Evolutionary conservation across 2,329 filamentous ascomycete species (phyloP).

Genomic region (Claviceps arundinis): DNA sequence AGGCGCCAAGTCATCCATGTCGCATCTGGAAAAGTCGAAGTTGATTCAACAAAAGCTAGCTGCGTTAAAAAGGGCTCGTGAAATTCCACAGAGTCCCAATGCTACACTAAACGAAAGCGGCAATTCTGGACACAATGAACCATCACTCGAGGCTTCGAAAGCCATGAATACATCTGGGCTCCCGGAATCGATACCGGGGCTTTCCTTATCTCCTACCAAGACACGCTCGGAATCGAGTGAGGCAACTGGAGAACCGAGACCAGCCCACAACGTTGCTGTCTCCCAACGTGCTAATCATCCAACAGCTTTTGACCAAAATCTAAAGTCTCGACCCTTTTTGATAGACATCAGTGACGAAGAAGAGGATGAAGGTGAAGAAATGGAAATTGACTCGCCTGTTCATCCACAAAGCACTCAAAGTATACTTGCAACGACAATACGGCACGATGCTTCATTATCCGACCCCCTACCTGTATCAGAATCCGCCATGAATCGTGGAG

Average conservation of each 20-base stretch:
- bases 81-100: slow-evolving; percentile 19
- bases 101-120: neutral
- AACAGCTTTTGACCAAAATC: slow-evolving; percentile 38
- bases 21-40: slow-evolving; percentile 54
- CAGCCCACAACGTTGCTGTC: slow-evolving; percentile 60
- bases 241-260: slow-evolving; percentile 25
- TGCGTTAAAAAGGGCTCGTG: slow-evolving; percentile 49
- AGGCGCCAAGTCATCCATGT: slow-evolving; percentile 14
- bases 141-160: neutral
- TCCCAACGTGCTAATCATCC: slow-evolving; percentile 19
- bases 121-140: neutral
- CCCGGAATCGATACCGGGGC: slow-evolving; percentile 19
- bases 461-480: slow-evolving; percentile 32
- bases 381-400: slow-evolving; percentile 45
- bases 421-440: slow-evolving; percentile 17
- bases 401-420: slow-evolving; percentile 25
- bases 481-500: slow-evolving; percentile 23
- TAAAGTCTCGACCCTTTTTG: slow-evolving; percentile 51
- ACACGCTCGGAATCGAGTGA: slow-evolving; percentile 9
- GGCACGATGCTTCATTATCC: slow-evolving; percentile 25
- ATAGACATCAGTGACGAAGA: slow-evolving; percentile 74
- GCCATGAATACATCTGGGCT: neutral
- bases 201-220: slow-evolving; percentile 20
- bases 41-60: slow-evolving; percentile 68
- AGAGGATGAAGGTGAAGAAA: slow-evolving; percentile 47